phyloP scores from a whole-genome alignment of 441 rosid species.

The Eugenia klotzschiana region DNA sequence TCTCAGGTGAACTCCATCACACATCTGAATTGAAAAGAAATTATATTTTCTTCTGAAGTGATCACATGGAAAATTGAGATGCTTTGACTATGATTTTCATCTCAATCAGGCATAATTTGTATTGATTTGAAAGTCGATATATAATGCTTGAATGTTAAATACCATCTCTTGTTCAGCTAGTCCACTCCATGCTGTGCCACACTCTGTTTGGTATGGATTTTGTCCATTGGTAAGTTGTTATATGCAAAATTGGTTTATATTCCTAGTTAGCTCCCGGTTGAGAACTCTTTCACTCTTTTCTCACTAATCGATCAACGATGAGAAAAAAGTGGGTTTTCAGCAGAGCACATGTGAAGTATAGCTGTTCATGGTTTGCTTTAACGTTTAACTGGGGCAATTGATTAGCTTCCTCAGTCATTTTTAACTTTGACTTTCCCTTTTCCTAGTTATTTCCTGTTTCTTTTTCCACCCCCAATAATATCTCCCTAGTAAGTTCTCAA shows the following conservation, averaged over 20 bases:
- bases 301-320: neutral
- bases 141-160: neutral
- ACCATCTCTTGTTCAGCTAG: neutral
- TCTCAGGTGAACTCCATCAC: slow-evolving; percentile 33
- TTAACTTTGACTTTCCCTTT: neutral
- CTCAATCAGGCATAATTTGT: neutral
- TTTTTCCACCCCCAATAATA: too few species aligned
- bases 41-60: neutral
- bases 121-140: neutral
- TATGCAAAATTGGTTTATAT: neutral
- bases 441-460: neutral
- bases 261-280: neutral
- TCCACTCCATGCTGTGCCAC: neutral
- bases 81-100: neutral
- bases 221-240: neutral
- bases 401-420: neutral
- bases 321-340: neutral
- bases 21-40: neutral
- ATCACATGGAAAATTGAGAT: neutral
- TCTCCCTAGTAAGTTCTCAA: neutral
- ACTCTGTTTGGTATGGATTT: neutral
- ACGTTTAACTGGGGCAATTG: neutral
- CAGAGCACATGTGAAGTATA: neutral
- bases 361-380: neutral
- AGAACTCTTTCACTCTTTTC: neutral